Evolutionary conservation across 306 rosid genomes (phyloP), one percentile per base, ranked within the genome.

Genomic region (Gastrolobium bilobum): DNA sequence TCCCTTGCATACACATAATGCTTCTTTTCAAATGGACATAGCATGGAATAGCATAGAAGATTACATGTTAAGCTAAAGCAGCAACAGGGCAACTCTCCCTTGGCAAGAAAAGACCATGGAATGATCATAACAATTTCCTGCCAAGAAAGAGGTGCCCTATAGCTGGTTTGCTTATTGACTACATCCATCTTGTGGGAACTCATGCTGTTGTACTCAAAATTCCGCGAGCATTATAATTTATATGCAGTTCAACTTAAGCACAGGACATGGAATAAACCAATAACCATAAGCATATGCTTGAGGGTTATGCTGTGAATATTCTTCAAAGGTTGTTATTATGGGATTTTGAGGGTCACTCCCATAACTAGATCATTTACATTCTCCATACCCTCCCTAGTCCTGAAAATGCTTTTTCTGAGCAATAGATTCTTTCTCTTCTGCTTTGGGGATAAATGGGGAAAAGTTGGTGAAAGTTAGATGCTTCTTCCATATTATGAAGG

Each of bases 81-180:
- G 81, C 85, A 83, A 71, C 46, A 84, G 94, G 90, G 90, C 88
- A 85, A 79, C 94, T 88, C 91, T 87, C 87, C 86, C 70, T 86
- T 88, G 94, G 90, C 91, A 77, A 62, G 81, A 73, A 43, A 78
- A 43, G 26, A 72, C 50, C 83, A 85, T 71, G 37, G 39, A 31
- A 46, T 71, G 58, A 37, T 29, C 35, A 44, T 63, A 31, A 5
- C 39, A 40, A 20, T 71, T 67, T 75, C 93, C 70, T 90, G 90
- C 94, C 91, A 90, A 87, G 26, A 38, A 37, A 80, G 90, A 83
- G 89, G 60, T 57, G 94, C 91, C 91, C 90, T 87, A 77, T 83
- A 72, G 86, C 88, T 77, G 73, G 2, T 89, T 89, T 83, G 87
- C 93, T 85, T 83, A 85, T 11, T 58, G 2, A 84, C 74, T 44